Conservation (phyloP, 1,139 yeast species). For the Taiozyma sp. region DNA sequence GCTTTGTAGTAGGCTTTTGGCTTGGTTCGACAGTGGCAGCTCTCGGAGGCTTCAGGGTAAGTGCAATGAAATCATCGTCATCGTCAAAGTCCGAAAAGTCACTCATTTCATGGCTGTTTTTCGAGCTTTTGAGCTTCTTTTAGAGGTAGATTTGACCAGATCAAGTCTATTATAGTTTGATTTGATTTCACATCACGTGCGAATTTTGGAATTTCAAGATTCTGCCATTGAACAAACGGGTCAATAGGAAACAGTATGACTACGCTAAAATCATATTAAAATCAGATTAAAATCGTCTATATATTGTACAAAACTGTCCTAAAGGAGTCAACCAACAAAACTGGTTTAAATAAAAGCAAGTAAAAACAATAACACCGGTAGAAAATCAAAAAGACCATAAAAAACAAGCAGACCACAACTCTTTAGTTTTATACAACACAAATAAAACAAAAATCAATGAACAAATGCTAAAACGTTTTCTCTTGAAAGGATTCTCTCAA, state of each 20-base stretch:
- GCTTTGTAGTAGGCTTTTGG: not conserved
- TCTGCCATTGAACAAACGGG: not conserved
- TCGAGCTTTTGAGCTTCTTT: not conserved
- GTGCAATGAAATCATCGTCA: constrained; percentile 21
- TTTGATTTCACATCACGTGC: not conserved
- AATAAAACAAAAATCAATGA: constrained; percentile 2
- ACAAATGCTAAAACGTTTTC: constrained; percentile 33
- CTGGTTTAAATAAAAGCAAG: not conserved
- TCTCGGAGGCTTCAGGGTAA: constrained; percentile 17
- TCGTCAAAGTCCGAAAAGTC: constrained; percentile 18
- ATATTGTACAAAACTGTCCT: not conserved
- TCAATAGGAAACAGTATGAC: not conserved
- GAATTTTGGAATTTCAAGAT: not conserved
- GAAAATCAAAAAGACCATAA: not conserved
- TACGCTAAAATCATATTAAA: not conserved
- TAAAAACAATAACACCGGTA: not conserved
- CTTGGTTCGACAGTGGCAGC: not conserved
- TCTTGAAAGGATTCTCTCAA: constrained; percentile 38
- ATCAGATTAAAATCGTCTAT: not conserved
- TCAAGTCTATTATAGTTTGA: too few species aligned
- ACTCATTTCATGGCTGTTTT: not conserved
- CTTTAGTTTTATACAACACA: not conserved
- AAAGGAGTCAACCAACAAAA: not conserved
- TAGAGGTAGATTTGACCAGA: too few species aligned
- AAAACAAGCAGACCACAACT: not conserved